Base-by-base conservation (phyloP, 768 basidiomycete genomes). In the Suillus subluteus region DNA sequence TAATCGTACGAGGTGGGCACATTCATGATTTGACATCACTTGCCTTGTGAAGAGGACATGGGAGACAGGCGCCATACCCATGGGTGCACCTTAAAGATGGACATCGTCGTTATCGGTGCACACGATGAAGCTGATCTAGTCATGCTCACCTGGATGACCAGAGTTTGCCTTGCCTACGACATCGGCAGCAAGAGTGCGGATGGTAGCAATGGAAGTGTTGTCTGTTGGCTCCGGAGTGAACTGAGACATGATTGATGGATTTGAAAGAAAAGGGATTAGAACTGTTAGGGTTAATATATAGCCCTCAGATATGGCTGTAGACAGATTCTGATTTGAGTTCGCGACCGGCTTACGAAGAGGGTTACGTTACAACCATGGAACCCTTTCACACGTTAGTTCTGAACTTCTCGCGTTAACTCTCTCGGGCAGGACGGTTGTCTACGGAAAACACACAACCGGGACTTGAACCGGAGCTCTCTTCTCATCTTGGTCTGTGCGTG, bases 11-110 rank as follows among this genome's bases (percentile, higher is more conserved):
- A 21, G 12, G 15, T 40, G 4, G 11, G 41, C 16, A 48, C 23
- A 23, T 38, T 12, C 5, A 12, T 46, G 48, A 50, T 26, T 5
- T 5, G 32, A 37, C 6, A 37, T 2, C 21, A 59, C 78, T 40
- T 72, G 90, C 95, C 88, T 83, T 69, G 91, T 87, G 79, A 92
- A 94, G 16, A 95, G 85, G 64, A 95, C 82, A 70, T 94, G 92
- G 65, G 93, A 86, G 55, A 82, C 90, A 38, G 94, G 92, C 3
- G 94, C 94, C 91, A 96, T 87, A 71, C 94, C 95, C 94, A 97
- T 91, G 35, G 95, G 95, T 50, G 96, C 96, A 79, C 94, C 94
- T 92, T 71, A 54, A 6, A 40, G 15, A 30, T 1, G 32, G 8
- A 2, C 44, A 50, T 48, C 23, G 30, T 59, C 13, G 58, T 43